Percentiles rank a stretch among this genome's conserved stretches.
Evolutionary conservation across 768 basidiomycete genomes (phyloP).

Genomic region (Leccinum incarnatum): DNA sequence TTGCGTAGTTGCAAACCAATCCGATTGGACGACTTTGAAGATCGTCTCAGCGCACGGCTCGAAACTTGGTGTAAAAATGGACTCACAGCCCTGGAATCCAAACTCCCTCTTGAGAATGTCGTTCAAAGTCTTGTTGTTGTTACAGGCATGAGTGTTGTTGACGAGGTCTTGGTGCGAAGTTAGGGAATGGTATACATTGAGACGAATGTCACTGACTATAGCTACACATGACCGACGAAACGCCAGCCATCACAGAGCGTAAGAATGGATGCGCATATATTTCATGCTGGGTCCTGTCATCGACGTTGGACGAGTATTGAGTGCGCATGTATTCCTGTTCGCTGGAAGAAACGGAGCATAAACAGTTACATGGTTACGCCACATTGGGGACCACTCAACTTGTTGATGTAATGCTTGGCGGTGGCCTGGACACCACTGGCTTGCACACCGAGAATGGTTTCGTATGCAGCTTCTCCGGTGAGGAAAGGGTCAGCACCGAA

Average conservation of each 20-base stretch:
- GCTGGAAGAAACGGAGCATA: conserved; percentile 13
- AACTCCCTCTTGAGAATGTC: conserved; percentile 64
- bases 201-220: conserved; percentile 36
- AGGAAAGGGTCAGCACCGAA: conserved; percentile 91
- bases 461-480: conserved; percentile 66
- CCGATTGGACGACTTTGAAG: conserved; percentile 47
- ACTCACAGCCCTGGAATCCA: conserved; percentile 61
- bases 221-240: conserved; percentile 66
- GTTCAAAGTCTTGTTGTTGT: conserved; percentile 58
- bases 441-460: conserved; percentile 85
- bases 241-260: conserved; percentile 61
- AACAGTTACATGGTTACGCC: not conserved
- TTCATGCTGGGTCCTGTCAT: conserved; percentile 50
- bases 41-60: not conserved
- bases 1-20: conserved; percentile 59
- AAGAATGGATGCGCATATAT: conserved; percentile 57
- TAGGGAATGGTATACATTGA: not conserved
- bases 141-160: conserved; percentile 61
- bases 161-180: conserved; percentile 41
- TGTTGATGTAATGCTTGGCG: conserved; percentile 80
- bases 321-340: conserved; percentile 39
- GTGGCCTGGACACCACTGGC: conserved; percentile 80
- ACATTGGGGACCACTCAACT: conserved; percentile 40
- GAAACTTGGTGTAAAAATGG: not conserved
- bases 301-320: conserved; percentile 36